Percentiles rank a stretch among this genome's conserved stretches.
These are phyloP conservation scores for Colletotrichum spinosum DNA, from an alignment of 2,329 filamentous ascomycete genomes.

Conservation along the genomic window DNA sequence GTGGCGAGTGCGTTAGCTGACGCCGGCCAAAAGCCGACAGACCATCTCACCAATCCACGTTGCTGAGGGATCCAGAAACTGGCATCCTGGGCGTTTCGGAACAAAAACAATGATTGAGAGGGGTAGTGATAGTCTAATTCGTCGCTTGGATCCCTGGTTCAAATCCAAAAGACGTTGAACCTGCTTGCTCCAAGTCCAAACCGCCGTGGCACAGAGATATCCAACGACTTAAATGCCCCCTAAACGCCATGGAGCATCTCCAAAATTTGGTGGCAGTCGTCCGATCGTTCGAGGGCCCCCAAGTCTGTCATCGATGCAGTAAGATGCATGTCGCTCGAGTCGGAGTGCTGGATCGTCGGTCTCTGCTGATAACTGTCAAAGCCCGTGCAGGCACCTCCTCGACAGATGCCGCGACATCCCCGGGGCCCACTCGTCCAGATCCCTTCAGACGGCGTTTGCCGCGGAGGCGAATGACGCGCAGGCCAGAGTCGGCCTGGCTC, in stretches of 20 bases:
- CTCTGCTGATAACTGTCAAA: slow-evolving; percentile 37
- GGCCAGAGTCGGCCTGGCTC: not conserved
- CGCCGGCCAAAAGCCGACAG: slow-evolving; percentile 31
- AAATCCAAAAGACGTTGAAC: slow-evolving; percentile 20
- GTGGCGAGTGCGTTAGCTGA: slow-evolving; percentile 15
- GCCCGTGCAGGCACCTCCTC: slow-evolving; percentile 17
- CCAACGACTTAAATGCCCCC: slow-evolving; percentile 29
- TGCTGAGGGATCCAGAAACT: slow-evolving; percentile 47
- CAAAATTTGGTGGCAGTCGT: slow-evolving; percentile 28
- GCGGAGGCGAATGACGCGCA: not conserved
- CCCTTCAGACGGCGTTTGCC: slow-evolving; percentile 7
- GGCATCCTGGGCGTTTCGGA: slow-evolving; percentile 41
- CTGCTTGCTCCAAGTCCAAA: slow-evolving; percentile 6
- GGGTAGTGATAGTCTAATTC: slow-evolving; percentile 25
- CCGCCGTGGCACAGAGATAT: slow-evolving; percentile 20
- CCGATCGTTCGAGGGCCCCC: slow-evolving; percentile 11
- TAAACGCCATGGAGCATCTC: slow-evolving; percentile 24
- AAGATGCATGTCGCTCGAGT: not conserved
- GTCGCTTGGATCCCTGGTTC: slow-evolving; percentile 9
- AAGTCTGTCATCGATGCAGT: slow-evolving; percentile 7
- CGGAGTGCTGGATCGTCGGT: slow-evolving; percentile 20
- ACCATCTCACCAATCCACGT: slow-evolving; percentile 45
- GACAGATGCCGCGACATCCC: not conserved
- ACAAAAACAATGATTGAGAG: slow-evolving; percentile 26
- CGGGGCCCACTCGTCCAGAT: slow-evolving; percentile 19